Base-by-base conservation (phyloP, 1,139 yeast genomes). In the Pneumocystis murina region DNA sequence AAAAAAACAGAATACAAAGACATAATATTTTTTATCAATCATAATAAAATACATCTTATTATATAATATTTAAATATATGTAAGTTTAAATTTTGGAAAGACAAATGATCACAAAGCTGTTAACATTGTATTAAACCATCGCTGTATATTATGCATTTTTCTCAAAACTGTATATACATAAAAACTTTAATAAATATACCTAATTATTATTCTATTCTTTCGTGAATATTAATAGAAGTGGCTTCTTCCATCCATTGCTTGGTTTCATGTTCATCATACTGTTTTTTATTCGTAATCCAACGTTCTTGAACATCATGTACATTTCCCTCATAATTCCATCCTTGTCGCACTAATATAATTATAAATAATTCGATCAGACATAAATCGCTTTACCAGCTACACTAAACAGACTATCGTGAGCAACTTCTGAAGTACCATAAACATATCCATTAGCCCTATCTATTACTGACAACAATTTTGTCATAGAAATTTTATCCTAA, bases 341-440 rank as follows among this genome's bases (percentile, higher is more conserved):
- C 83, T 69, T 87, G 92, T 67, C 98, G 79, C n/a, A 48, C 55
- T 48, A 48, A 48, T 48, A 48, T 14, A 48, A 14, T 48, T 48
- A 48, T 7, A 10, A 48, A 48, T 48, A 48, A 48, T 14, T 12
- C 16, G 17, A 48, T 24, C 24, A n/a, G 16, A 48, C 6, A 24
- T 24, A 48, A 24, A 8, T 40, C 3, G n/a, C 17, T 17, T 48
- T 48, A 0, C 92, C 82, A 0, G 97, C 96, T 69, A 91, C 96
- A 17, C 91, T 87, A 98, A 98, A 94, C 2, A 92, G 84, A 0
- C 94, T 82, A 72, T 94, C 99, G 20, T 97, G 97, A 2, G 97
- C 96, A 16, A 91, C 79, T 69, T 94, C 99, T 41, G 90, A 86
- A 1, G 90, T 77, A 0, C 99, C 99, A 76, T 88, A 90, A 69